Conservation (phyloP, 805 yeast genomes). For the Candida odintsovae region DNA sequence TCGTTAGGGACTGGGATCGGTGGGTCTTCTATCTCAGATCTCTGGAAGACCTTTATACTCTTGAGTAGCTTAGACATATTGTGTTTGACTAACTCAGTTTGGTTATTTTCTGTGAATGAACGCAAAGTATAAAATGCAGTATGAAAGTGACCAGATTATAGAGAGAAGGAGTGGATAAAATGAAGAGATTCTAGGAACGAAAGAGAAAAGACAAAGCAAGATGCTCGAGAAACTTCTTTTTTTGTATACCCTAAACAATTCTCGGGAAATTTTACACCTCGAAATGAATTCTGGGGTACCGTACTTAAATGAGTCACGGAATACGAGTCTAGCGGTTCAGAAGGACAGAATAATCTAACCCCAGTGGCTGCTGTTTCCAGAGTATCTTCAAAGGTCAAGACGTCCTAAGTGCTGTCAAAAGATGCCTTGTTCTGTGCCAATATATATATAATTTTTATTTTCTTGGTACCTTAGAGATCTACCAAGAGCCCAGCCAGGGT, state of each 20-base stretch:
- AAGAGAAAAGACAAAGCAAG: too few relatives aligned
- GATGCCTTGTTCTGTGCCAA: too few relatives aligned
- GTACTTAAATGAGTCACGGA: not conserved
- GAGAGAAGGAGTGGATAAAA: not conserved
- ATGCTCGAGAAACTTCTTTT: too few relatives aligned
- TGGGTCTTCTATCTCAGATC: constrained; percentile 2
- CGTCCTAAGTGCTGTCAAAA: too few relatives aligned
- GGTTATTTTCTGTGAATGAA: not conserved
- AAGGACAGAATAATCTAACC: too few relatives aligned
- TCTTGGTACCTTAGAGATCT: too few relatives aligned
- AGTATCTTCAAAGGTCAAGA: too few relatives aligned
- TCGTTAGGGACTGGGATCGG: constrained; percentile 6
- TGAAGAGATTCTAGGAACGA: too few relatives aligned
- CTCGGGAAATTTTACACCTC: not conserved
- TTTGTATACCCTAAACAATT: not conserved
- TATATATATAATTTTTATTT: too few relatives aligned
- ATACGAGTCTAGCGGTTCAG: not conserved
- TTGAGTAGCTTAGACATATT: not conserved
- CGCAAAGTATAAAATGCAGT: not conserved
- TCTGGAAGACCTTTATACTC: constrained; percentile 2
- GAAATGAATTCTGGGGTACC: not conserved
- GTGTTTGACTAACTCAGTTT: not conserved
- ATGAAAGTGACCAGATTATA: too few relatives aligned
- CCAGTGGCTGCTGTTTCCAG: too few relatives aligned
- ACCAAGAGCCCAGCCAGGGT: too few relatives aligned